These are phyloP conservation scores for Diplodia mutila DNA, from an alignment of 2,329 filamentous ascomycete genomes.

Conservation along the genomic window DNA sequence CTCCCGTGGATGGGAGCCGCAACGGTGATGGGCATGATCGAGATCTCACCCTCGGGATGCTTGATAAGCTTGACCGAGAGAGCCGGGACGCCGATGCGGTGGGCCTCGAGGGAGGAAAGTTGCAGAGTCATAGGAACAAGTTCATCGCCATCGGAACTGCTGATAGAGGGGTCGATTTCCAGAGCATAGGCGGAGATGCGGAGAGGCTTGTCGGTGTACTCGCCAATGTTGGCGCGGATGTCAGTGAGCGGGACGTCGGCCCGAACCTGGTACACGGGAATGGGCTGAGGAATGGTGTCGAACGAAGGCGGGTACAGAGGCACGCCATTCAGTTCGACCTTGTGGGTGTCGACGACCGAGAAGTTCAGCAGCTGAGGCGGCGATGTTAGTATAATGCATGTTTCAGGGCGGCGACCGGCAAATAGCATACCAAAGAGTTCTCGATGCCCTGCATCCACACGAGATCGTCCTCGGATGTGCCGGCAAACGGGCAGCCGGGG, in stretches of 20 bases:
- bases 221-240: slow-evolving; percentile 26
- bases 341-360: slow-evolving; percentile 37
- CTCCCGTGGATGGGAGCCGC: slow-evolving; percentile 31
- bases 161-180: slow-evolving; percentile 41
- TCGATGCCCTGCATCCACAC: slow-evolving; percentile 39
- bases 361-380: slow-evolving; percentile 41
- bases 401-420: slow-evolving; percentile 27
- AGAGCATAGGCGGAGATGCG: slow-evolving; percentile 41
- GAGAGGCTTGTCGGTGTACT: slow-evolving; percentile 32
- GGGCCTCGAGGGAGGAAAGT: slow-evolving; percentile 41
- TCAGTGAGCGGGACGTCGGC: slow-evolving; percentile 29
- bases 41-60: slow-evolving; percentile 40
- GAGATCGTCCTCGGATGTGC: slow-evolving; percentile 27
- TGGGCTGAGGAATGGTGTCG: slow-evolving; percentile 35
- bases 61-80: slow-evolving; percentile 45
- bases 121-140: slow-evolving; percentile 45
- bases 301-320: slow-evolving; percentile 46
- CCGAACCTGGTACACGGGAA: slow-evolving; percentile 41
- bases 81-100: slow-evolving; percentile 37
- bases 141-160: slow-evolving; percentile 40
- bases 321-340: slow-evolving; percentile 40
- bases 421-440: slow-evolving; percentile 39
- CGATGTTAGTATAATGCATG: slow-evolving; percentile 30
- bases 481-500: slow-evolving; percentile 35
- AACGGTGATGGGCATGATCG: slow-evolving; percentile 43